Evolutionary conservation across 768 basidiomycete genomes (phyloP).

Genomic region (Agrocybe chaxingu): DNA sequence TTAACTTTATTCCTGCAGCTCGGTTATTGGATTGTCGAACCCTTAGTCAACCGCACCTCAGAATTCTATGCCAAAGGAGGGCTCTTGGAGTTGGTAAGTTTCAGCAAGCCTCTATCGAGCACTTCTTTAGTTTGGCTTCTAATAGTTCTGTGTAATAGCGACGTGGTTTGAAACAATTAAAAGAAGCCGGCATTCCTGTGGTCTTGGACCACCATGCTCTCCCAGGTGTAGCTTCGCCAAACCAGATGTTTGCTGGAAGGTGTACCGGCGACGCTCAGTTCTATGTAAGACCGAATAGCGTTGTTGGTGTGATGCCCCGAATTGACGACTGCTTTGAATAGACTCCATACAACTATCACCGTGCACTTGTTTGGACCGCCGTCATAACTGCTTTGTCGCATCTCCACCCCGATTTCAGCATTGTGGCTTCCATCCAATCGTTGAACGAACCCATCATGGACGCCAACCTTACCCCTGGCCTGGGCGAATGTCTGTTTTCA

Average conservation of each 20-base stretch:
- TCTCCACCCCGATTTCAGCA: constrained; percentile 60
- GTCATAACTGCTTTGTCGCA: constrained; percentile 77
- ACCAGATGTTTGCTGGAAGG: constrained; percentile 70
- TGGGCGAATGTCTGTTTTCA: constrained; percentile 57
- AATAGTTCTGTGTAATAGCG: constrained; percentile 34
- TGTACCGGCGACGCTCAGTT: constrained; percentile 71
- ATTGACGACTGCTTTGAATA: constrained; percentile 19
- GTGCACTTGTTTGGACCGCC: constrained; percentile 78
- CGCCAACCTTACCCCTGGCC: constrained; percentile 60
- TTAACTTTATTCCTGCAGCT: constrained; percentile 39
- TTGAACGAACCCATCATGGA: constrained; percentile 80
- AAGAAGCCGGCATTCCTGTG: constrained; percentile 58
- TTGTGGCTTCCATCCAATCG: constrained; percentile 70
- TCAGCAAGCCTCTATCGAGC: background rate
- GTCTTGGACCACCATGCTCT: constrained; percentile 69
- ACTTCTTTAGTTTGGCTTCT: background rate
- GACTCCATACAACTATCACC: constrained; percentile 71
- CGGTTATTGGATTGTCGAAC: constrained; percentile 81
- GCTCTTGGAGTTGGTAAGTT: constrained; percentile 55
- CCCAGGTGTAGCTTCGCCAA: constrained; percentile 62
- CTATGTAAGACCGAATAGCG: constrained; percentile 42
- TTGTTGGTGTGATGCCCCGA: background rate
- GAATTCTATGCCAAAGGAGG: constrained; percentile 75
- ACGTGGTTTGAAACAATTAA: constrained; percentile 58
- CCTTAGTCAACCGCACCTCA: constrained; percentile 53